phyloP scores from a whole-genome alignment of 2,329 filamentous ascomycete genomes.

The Gremmenia infestans region DNA sequence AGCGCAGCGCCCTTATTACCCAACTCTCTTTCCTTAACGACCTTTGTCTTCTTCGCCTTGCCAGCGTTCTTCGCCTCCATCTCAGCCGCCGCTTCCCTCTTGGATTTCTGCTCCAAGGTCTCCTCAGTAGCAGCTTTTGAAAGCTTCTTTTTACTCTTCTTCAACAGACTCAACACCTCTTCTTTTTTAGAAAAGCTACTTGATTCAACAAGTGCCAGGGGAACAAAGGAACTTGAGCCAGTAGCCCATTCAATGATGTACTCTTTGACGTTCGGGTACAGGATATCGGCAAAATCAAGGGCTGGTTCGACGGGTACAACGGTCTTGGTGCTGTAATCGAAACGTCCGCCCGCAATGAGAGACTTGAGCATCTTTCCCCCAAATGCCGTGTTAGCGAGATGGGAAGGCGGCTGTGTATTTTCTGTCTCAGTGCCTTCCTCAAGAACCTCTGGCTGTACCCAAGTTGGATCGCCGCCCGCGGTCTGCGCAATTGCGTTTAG shows the following conservation, averaged over 20 bases:
- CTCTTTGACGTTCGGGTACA: conserved; percentile 78
- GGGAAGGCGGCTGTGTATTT: conserved; percentile 29
- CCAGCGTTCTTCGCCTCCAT: conserved; percentile 32
- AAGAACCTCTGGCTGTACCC: conserved; percentile 27
- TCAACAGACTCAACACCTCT: conserved; percentile 64
- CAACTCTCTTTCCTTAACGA: conserved; percentile 36
- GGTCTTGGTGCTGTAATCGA: conserved; percentile 67
- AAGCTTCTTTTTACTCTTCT: conserved; percentile 67
- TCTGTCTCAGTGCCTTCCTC: conserved; percentile 32
- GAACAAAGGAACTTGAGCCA: conserved; percentile 78
- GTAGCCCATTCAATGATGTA: conserved; percentile 79
- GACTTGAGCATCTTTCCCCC: conserved; percentile 86
- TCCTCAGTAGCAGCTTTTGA: conserved; percentile 61
- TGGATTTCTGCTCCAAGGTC: conserved; percentile 48
- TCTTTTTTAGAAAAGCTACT: conserved; percentile 61
- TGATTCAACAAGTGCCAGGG: conserved; percentile 75
- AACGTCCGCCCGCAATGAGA: conserved; percentile 83
- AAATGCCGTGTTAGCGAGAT: conserved; percentile 56
- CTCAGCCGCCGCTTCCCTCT: conserved; percentile 42
- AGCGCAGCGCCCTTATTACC: conserved; percentile 60
- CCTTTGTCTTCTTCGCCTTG: conserved; percentile 41
- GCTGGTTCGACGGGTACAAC: conserved; percentile 69
- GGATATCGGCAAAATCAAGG: conserved; percentile 70
- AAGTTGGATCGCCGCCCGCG: conserved; percentile 51
- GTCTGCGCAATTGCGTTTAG: conserved; percentile 64